Evolutionary conservation across 352 stramenopile genomes (phyloP), one percentile per base, ranked within the genome.

Genomic region (Phytopythium sindhum): DNA sequence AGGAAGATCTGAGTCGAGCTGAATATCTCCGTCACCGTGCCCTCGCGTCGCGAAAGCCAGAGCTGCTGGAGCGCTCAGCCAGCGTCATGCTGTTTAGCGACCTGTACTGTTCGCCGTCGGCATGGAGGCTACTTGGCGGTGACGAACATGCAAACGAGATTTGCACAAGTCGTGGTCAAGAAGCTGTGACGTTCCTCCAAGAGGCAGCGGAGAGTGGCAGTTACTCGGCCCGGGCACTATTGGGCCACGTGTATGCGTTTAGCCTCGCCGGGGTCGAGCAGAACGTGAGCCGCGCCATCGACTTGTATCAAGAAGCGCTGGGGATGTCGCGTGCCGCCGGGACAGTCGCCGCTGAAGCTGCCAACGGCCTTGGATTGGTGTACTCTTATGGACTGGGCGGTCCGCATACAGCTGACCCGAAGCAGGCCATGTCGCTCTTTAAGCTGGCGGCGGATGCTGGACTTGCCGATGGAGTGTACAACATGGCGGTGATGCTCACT

Each of bases 391-490:
- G 78, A 4, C 29, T 78, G 2, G 77, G 62, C 10, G 77, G 61
- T 23, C 24, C 66, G 0, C 8, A 28, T 1, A 28, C 8, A 31
- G 63, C 80, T 15, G 70, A 93, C 57, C 58, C 64, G 6, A 74
- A 89, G 60, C 62, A 56, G 24, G 83, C 86, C 4, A 80, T 83
- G 28, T 54, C 74, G 24, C 70, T 83, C 24, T 91, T 93, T 50
- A 62, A 84, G n/a, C 8, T 80, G 17, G 81, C 81, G 10, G 80
- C 75, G 0, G 66, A 67, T 37, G 60, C 59, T 23, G 89, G 83
- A 7, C 82, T 95, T 24, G 77, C 76, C 11, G 85, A 95, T 44
- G 86, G 78, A 17, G 76, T 92, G 10, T 97, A 91, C 64, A 81
- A 95, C 62, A 70, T 82, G 9, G 89, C 77, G 7, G 66, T 77